Evolutionary conservation across 768 basidiomycete species (phyloP), one percentile per base, ranked within the genome.

Genomic region (Trametes cinnabarina): DNA sequence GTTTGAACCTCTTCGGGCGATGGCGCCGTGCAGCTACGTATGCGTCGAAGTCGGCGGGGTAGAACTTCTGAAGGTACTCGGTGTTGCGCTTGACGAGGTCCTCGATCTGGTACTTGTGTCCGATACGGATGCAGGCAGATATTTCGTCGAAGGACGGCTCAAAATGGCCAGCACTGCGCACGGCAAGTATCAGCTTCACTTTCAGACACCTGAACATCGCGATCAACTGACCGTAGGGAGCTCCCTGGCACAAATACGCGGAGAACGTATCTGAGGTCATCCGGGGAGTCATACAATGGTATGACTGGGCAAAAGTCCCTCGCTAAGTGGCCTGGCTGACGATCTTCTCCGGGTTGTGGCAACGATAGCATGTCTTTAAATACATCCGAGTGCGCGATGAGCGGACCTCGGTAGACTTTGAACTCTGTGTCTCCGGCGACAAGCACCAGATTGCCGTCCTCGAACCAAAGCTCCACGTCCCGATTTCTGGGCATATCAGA

Each of bases 381-480:
- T 5, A 62, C 51, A 15, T 46, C 34, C 2, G 63, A 65, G 39
- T 65, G 52, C 3, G 58, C 53, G 5, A 53, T 48, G 15, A 64
- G 63, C 1, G 60, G 51, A 12, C 60, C 56, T n/a, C 59, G 42
- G 43, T 65, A 60, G 26, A 61, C 47, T 14, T 58, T 49, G 47
- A 62, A 65, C 15, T 63, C 52, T n/a, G 52, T 47, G 51, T 57
- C 44, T 20, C 32, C 50, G 2, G 58, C 54, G 7, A 42, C 26
- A 11, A 65, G 57, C 12, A 62, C 41, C 35, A 65, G 22, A 22
- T 60, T 60, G 14, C 63, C 63, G 26, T 65, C 63, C n/a, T 54
- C 35, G 30, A 62, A 65, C 56, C 57, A 65, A 2, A 65, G 49
- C n/a, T 62, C 60, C 1, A 25, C 17, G 30, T 59, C 58, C n/a